These are phyloP conservation scores for Clitopilus passeckerianus DNA, from an alignment of 768 basidiomycete species.

Conservation along the genomic window DNA sequence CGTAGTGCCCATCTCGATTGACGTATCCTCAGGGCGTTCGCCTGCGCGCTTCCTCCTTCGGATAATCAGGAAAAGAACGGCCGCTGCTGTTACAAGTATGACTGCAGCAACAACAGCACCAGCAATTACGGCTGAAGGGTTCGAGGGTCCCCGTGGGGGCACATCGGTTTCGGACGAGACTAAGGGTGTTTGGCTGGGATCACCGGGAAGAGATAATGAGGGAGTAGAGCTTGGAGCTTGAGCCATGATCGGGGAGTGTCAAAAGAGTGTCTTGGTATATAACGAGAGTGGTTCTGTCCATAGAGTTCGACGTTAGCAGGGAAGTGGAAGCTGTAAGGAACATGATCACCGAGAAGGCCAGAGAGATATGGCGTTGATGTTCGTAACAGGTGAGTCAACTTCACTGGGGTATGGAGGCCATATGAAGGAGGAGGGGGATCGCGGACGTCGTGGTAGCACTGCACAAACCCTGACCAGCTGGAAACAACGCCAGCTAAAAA, in stretches of 20 bases:
- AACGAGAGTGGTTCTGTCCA: not conserved
- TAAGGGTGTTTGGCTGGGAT: not conserved
- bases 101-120: conserved; percentile 7
- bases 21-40: not conserved
- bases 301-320: not conserved
- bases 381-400: not conserved
- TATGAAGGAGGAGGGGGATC: not conserved
- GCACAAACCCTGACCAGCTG: not conserved
- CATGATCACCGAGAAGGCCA: too few species aligned
- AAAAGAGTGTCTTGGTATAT: not conserved
- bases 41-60: conserved; percentile 2
- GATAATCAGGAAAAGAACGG: conserved; percentile 1
- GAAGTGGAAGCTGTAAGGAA: too few species aligned
- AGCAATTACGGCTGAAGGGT: conserved; percentile 7
- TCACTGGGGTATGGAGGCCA: not conserved
- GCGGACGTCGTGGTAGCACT: not conserved
- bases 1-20: not conserved
- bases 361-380: not conserved
- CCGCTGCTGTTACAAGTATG: not conserved
- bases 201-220: not conserved
- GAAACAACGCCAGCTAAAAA: not conserved
- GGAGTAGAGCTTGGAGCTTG: not conserved
- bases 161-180: not conserved
- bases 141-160: not conserved
- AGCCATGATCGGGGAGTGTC: not conserved